These are phyloP conservation scores for Citrullus colocynthis DNA, from an alignment of 306 rosid genomes.

Conservation along the genomic window DNA sequence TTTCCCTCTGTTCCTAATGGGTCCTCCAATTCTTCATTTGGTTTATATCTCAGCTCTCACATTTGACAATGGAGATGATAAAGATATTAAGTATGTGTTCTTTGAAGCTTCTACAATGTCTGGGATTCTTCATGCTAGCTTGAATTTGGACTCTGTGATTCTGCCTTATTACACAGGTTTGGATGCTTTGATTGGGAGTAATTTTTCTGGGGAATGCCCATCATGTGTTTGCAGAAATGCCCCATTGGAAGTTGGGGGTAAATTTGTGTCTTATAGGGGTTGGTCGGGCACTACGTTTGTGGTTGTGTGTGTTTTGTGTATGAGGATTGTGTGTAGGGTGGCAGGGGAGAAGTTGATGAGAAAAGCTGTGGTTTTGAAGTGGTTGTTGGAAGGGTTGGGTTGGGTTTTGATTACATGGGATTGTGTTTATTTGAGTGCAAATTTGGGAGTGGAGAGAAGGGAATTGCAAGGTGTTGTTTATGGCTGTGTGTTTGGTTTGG, in stretches of 20 bases:
- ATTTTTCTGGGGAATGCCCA: slow-evolving; percentile 61
- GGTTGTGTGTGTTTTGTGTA: slow-evolving; percentile 49
- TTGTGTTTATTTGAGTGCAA: slow-evolving; percentile 36
- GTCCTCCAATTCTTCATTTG: slow-evolving; percentile 73
- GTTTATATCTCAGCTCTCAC: slow-evolving; percentile 62
- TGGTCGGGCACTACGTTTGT: slow-evolving; percentile 69
- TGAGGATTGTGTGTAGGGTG: slow-evolving; percentile 48
- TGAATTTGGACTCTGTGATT: slow-evolving; percentile 55
- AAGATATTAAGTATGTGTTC: slow-evolving; percentile 45
- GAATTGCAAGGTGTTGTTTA: slow-evolving; percentile 36
- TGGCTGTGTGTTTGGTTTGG: slow-evolving; percentile 36
- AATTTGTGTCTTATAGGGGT: slow-evolving; percentile 48
- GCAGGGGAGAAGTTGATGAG: slow-evolving; percentile 18
- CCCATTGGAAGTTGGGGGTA: slow-evolving; percentile 56
- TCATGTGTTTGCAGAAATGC: slow-evolving; percentile 77
- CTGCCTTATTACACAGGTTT: slow-evolving; percentile 77
- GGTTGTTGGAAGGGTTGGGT: slow-evolving; percentile 31
- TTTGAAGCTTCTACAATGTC: slow-evolving; percentile 68
- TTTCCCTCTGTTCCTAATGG: slow-evolving; percentile 50
- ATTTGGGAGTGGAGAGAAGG: slow-evolving; percentile 38
- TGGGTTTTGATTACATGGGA: slow-evolving; percentile 48
- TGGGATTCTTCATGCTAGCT: slow-evolving; percentile 78
- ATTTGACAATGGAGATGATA: slow-evolving; percentile 34
- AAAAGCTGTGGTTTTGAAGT: slow-evolving; percentile 14
- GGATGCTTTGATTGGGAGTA: slow-evolving; percentile 51